Base-by-base conservation (phyloP, 306 rosid genomes). In the Dalbergia cochinchinensis region DNA sequence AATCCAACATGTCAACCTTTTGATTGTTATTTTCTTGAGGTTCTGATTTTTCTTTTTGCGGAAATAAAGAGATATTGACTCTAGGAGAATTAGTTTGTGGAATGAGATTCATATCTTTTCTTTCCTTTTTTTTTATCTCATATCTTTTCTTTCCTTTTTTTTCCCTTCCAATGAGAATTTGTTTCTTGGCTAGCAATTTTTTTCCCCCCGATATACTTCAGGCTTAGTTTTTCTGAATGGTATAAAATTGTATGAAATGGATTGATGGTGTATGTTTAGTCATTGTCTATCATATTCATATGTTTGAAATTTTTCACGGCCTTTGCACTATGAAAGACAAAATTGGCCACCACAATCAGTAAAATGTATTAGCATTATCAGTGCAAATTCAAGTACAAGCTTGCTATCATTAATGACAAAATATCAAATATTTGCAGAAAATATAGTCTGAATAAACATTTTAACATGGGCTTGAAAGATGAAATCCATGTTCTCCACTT, bases 361-460 rank as follows among this genome's bases (percentile, higher is more conserved):
- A 14, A 16, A 73, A 60, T 41, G 78, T 74, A 31, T 42, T 44
- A 44, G 45, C 15, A 45, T 60, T 74, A 22, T 31, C 18, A 74
- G 60, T 14, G 26, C 22, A 57, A 58, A 57, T 20, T 7, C 22
- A 35, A 19, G 67, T 7, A 41, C 67, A 39, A 41, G 54, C 53
- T 54, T 54, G 51, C 31, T 26, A 26, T 26, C 3, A 26, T 26
- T 26, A 26, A 14, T 37, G 41, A 61, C 31, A 55, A 54, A 51
- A 72, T 54, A 74, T 22, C 41, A 74, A 59, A 26, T 60, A 60
- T 44, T 22, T 61, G 10, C 68, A 8, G 11, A 26, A 61, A 74
- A 15, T 16, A 61, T 26, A 26, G 39, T 60, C 37, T 61, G 2
- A 42, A 45, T 1, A 69, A 31, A 59, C 42, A 44, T 44, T 14